A percentile compares a stretch with the other conserved stretches of the same genome.
phyloP scores from a whole-genome alignment of 2,329 filamentous ascomycete genomes.

The Cladosporium cucumerinum region DNA sequence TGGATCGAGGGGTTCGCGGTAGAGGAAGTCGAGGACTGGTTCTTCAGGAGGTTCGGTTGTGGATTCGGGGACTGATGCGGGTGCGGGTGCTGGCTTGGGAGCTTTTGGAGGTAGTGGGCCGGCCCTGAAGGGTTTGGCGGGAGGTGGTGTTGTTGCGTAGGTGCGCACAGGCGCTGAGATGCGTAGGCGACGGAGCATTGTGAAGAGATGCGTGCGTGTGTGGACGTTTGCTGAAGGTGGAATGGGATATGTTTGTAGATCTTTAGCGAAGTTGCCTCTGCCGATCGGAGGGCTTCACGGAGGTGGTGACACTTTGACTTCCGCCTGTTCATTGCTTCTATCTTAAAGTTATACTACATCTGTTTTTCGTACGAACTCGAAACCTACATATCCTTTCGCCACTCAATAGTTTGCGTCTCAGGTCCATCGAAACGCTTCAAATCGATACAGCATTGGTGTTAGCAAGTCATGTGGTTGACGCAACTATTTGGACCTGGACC shows the following conservation, averaged over 20 bases:
- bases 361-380: neutral
- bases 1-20: constrained; percentile 20
- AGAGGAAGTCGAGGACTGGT: neutral
- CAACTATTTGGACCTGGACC: neutral
- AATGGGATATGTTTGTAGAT: neutral
- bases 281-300: neutral
- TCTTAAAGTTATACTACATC: neutral
- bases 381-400: neutral
- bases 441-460: neutral
- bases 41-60: constrained; percentile 13
- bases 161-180: neutral
- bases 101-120: constrained; percentile 8
- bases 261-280: neutral
- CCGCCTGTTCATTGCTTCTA: neutral
- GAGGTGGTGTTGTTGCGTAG: constrained; percentile 15
- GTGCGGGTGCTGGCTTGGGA: neutral
- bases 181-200: neutral
- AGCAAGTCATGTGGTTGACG: neutral
- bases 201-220: neutral
- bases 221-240: neutral
- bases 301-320: neutral
- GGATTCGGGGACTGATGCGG: neutral
- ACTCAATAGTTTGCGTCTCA: neutral
- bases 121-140: constrained; percentile 11
- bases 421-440: neutral